These are phyloP conservation scores for Lagenidium sp. DNA, from an alignment of 352 stramenopile genomes.

Conservation along the genomic window DNA sequence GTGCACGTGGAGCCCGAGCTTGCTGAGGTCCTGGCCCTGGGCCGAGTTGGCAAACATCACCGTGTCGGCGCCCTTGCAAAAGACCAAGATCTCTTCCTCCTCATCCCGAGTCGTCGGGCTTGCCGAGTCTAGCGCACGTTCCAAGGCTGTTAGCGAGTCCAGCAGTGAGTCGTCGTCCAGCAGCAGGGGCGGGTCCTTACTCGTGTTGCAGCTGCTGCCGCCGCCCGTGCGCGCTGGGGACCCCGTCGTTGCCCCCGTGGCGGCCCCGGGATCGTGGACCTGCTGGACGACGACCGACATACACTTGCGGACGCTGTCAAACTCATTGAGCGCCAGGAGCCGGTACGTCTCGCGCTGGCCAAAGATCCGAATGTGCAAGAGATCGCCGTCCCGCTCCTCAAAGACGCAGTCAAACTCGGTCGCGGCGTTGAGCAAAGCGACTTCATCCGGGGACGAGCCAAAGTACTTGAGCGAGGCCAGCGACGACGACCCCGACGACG, in stretches of 20 bases:
- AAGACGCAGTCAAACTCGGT: slow-evolving; percentile 78
- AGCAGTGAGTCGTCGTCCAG: background rate
- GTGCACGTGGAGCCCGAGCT: slow-evolving; percentile 72
- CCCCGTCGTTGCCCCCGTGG: background rate
- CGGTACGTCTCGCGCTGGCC: slow-evolving; percentile 64
- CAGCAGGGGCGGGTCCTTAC: background rate
- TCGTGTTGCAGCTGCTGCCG: background rate
- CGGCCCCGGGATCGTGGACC: slow-evolving; percentile 13
- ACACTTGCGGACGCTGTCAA: slow-evolving; percentile 81
- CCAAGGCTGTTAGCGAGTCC: slow-evolving; percentile 17
- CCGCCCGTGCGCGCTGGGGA: background rate
- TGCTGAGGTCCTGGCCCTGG: slow-evolving; percentile 66
- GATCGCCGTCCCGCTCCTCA: slow-evolving; percentile 57
- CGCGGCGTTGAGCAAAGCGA: slow-evolving; percentile 66
- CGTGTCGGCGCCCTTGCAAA: slow-evolving; percentile 85
- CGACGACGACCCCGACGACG: too few relatives aligned
- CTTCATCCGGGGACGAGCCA: slow-evolving; percentile 77
- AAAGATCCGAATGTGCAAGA: slow-evolving; percentile 76
- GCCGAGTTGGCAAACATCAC: slow-evolving; percentile 80
- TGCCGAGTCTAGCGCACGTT: slow-evolving; percentile 23
- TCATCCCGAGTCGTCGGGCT: background rate
- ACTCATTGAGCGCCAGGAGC: slow-evolving; percentile 77
- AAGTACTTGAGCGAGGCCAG: slow-evolving; percentile 47
- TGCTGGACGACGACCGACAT: slow-evolving; percentile 77
- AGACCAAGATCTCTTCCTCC: slow-evolving; percentile 59